Conservation (phyloP, 1,284 basidiomycete species). For the Irpex lacteus region DNA sequence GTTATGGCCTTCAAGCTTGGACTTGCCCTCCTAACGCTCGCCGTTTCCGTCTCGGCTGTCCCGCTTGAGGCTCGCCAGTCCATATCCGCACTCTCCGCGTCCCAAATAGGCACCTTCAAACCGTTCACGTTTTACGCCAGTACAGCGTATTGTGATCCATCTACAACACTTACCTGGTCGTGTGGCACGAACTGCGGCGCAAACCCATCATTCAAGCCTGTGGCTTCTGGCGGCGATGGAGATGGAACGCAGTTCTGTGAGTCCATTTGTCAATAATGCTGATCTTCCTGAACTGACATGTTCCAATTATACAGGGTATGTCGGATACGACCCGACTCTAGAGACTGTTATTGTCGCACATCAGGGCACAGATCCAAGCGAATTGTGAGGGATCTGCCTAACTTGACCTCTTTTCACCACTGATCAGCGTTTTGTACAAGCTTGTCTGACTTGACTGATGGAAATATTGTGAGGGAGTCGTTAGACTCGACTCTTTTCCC, state of each 20-base stretch:
- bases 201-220: conserved; percentile 50
- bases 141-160: conserved; percentile 50
- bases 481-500: conserved; percentile 55
- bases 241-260: conserved; percentile 44
- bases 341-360: conserved; percentile 47
- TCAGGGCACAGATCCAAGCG: conserved; percentile 46
- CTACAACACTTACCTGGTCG: conserved; percentile 46
- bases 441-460: conserved; percentile 50
- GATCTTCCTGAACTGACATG: not conserved
- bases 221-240: conserved; percentile 63
- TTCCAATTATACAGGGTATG: conserved; percentile 32
- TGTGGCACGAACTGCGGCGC: conserved; percentile 55
- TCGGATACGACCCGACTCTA: conserved; percentile 42
- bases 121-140: conserved; percentile 56
- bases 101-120: conserved; percentile 45
- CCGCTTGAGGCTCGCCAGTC: conserved; percentile 18
- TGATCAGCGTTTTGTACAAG: conserved; percentile 28
- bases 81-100: conserved; percentile 38
- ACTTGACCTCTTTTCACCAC: conserved; percentile 1
- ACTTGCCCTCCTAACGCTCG: conserved; percentile 13
- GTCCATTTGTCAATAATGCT: not conserved
- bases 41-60: conserved; percentile 17
- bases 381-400: conserved; percentile 37
- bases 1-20: not conserved
- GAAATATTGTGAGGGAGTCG: conserved; percentile 37